These are phyloP conservation scores for Beauveria australis DNA, from an alignment of 2,329 filamentous ascomycete species.

Conservation along the genomic window DNA sequence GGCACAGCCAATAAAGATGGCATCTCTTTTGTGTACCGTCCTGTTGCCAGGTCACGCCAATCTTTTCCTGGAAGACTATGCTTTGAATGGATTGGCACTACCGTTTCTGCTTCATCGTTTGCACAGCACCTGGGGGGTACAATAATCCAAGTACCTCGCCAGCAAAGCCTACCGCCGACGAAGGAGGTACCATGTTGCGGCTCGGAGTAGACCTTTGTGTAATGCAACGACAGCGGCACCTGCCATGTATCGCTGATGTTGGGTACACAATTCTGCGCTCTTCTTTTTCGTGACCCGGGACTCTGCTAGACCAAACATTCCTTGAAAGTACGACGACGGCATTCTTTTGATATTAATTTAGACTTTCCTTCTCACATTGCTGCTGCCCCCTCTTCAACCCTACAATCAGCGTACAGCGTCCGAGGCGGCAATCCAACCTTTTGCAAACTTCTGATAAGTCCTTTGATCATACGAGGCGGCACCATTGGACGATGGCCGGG, in stretches of 20 bases:
- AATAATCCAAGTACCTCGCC: background rate
- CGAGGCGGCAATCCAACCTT: background rate
- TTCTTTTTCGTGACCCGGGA: background rate
- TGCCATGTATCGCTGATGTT: background rate
- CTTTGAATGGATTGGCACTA: no score
- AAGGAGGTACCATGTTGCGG: background rate
- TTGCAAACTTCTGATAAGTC: background rate
- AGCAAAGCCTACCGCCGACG: background rate
- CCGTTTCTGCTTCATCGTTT: background rate
- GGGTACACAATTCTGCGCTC: background rate
- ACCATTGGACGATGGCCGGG: background rate
- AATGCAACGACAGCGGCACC: slow-evolving; percentile 1
- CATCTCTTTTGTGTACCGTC: background rate
- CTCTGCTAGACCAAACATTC: background rate
- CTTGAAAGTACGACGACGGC: background rate
- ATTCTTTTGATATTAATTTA: background rate
- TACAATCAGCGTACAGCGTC: background rate
- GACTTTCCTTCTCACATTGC: background rate
- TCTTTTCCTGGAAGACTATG: background rate
- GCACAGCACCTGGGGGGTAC: background rate
- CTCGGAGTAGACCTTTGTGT: background rate
- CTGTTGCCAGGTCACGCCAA: background rate
- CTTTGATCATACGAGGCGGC: background rate
- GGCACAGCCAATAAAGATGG: slow-evolving; percentile 9
- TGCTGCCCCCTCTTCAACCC: background rate